These are phyloP conservation scores for Myxozyma sirexii DNA, from an alignment of 805 yeast genomes.

Conservation along the genomic window DNA sequence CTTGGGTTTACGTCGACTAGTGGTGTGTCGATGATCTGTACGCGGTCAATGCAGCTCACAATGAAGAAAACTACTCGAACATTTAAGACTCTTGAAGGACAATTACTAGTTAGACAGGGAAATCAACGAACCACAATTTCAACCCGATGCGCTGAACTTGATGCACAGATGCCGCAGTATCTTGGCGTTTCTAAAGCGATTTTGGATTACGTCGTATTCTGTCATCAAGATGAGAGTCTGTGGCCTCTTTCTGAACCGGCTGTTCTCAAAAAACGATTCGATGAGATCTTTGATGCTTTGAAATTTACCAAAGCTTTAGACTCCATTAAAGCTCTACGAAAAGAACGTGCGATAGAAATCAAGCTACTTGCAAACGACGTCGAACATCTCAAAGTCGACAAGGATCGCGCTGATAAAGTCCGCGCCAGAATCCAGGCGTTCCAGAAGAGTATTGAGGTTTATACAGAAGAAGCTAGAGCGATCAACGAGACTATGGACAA, in stretches of 20 bases:
- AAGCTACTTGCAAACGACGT: constrained; percentile 78
- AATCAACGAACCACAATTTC: constrained; percentile 76
- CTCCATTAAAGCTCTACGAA: constrained; percentile 69
- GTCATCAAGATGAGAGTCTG: constrained; percentile 94
- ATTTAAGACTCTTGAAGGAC: constrained; percentile 91
- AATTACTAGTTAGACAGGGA: constrained; percentile 60
- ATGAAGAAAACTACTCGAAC: constrained; percentile 65
- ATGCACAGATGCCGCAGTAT: constrained; percentile 73
- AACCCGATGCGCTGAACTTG: constrained; percentile 82
- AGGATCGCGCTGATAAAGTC: constrained; percentile 67
- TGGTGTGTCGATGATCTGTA: constrained; percentile 78
- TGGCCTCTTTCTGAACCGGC: constrained; percentile 98
- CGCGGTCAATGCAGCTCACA: constrained; percentile 77
- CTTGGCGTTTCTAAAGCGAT: constrained; percentile 89
- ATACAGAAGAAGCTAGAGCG: constrained; percentile 55
- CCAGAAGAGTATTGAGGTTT: constrained; percentile 49
- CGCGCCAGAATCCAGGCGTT: constrained; percentile 52
- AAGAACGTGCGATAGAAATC: constrained; percentile 75
- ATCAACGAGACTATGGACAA: constrained; percentile 47
- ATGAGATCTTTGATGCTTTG: constrained; percentile 94
- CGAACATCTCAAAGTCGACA: constrained; percentile 72
- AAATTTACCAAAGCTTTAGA: constrained; percentile 91
- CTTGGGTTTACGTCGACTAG: constrained; percentile 76
- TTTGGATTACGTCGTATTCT: constrained; percentile 88
- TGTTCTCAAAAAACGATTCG: constrained; percentile 84